Evolutionary conservation across 352 stramenopile species (phyloP), one percentile per base, ranked within the genome.

Genomic region (Globisporangium cederbergense): DNA sequence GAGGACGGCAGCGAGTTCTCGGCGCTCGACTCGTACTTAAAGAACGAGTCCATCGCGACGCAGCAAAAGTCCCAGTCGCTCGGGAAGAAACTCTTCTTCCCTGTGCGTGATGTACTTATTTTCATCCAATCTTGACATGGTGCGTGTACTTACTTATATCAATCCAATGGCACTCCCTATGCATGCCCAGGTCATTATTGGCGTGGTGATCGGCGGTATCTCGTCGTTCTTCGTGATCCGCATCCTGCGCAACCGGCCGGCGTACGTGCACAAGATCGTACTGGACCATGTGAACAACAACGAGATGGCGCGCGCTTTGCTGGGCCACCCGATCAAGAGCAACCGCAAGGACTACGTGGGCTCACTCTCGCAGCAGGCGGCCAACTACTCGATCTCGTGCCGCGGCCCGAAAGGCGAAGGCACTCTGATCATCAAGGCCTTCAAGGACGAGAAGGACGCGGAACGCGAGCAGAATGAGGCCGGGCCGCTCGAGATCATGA

Each of bases 231-330:
- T 90, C 40, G 65, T 84, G 25, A 89, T 92, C 59, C 83, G 83
- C 25, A 89, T 92, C 58, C 62, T 92, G 43, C 83, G 79, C 62
- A 90, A 90, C 65, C 79, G 81, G 52, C 78, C 83, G 56, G 88
- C 85, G 62, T 92, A 92, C 76, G 81, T 90, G 66, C 83, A 90
- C 76, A 92, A 90, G 50, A 62, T 92, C 34, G 83, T 86, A 53
- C 65, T 92, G 25, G 83, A 90, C 61, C 81, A 86, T 45, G 78
- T 89, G 16, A 92, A 92, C 67, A 89, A 90, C 65, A 81, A 77
- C 67, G 73, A 82, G n/a, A 64, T 71, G 56, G 83, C 83, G 14
- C 77, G 81, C 0, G 71, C 79, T 47, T 54, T 87, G 20, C 72
- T 92, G 9, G 83, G 83, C 20, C 74, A 89, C 62, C 81, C 83